phyloP scores from a whole-genome alignment of 495 filamentous ascomycete species.

The Penicillium dipodomyicola region DNA sequence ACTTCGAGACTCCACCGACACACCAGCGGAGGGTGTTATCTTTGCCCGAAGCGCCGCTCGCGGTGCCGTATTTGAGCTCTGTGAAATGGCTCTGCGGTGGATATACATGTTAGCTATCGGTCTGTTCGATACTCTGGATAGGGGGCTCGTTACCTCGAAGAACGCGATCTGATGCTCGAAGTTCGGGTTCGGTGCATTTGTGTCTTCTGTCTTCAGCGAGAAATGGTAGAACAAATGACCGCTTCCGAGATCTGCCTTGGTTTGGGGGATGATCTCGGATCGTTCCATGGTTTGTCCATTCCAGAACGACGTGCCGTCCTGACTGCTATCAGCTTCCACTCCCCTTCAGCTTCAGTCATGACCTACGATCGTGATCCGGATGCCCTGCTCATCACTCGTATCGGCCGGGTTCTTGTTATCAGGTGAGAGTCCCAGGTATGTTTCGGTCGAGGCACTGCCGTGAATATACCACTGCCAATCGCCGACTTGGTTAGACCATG shows the following conservation, averaged over 20 bases:
- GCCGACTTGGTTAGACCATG: slow-evolving; percentile 62
- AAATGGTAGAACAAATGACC: slow-evolving; percentile 72
- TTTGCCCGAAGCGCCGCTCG: slow-evolving; percentile 37
- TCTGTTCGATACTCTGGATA: no score
- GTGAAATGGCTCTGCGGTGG: slow-evolving; percentile 62
- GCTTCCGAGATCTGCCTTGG: slow-evolving; percentile 56
- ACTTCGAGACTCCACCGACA: slow-evolving; percentile 51
- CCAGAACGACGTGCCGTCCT: slow-evolving; percentile 59
- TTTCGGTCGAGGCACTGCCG: slow-evolving; percentile 49
- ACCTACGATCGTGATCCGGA: slow-evolving; percentile 64
- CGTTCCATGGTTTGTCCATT: slow-evolving; percentile 60
- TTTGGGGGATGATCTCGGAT: slow-evolving; percentile 68
- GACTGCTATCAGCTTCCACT: neutral
- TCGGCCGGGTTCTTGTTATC: slow-evolving; percentile 68
- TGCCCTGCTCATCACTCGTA: slow-evolving; percentile 57
- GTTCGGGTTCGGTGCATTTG: slow-evolving; percentile 57
- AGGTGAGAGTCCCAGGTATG: slow-evolving; percentile 57
- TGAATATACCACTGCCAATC: slow-evolving; percentile 76
- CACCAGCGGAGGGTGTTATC: slow-evolving; percentile 56
- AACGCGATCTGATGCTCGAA: slow-evolving; percentile 75
- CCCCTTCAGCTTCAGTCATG: no score
- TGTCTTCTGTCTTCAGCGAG: slow-evolving; percentile 55
- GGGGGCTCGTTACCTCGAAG: slow-evolving; percentile 44
- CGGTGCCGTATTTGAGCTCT: slow-evolving; percentile 66
- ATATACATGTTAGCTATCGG: slow-evolving; percentile 9